Conservation (phyloP, 805 yeast species). For the Grigorovia yakushimaensis region DNA sequence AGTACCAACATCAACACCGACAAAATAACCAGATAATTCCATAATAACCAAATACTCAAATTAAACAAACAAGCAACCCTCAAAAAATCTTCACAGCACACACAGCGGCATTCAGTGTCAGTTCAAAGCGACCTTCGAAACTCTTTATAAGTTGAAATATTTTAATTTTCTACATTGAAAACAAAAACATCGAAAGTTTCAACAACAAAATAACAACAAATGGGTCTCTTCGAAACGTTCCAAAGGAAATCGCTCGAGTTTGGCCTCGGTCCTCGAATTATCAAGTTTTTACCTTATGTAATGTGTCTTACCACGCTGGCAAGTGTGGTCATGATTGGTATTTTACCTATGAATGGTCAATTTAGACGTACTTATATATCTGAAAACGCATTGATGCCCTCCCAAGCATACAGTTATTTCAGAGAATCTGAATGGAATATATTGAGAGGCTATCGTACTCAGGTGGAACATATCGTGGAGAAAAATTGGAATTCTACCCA, state of each 20-base stretch:
- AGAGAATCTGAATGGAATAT: constrained; percentile 93
- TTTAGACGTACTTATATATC: constrained; percentile 77
- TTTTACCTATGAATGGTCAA: constrained; percentile 68
- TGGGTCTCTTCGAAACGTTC: constrained; percentile 24
- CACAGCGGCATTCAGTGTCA: not conserved
- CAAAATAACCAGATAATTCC: constrained; percentile 32
- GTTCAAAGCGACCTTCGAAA: too few relatives aligned
- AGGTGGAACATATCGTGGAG: constrained; percentile 25
- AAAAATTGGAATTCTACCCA: constrained; percentile 3
- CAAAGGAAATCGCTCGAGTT: constrained; percentile 35
- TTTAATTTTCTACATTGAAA: too few relatives aligned
- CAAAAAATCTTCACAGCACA: not conserved
- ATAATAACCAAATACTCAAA: not conserved
- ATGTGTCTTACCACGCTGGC: constrained; percentile 34
- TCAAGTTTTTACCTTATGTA: constrained; percentile 34
- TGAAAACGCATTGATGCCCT: constrained; percentile 95
- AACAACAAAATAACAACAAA: constrained; percentile 1
- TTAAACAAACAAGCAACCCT: not conserved
- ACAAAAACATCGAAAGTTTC: not conserved
- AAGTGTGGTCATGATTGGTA: constrained; percentile 50
- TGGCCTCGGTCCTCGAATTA: constrained; percentile 39
- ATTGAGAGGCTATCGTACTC: constrained; percentile 65
- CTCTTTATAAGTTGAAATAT: too few relatives aligned
- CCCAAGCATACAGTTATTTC: constrained; percentile 86
- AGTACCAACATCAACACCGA: constrained; percentile 94